These are phyloP conservation scores for Aspergillus caelatus DNA, from an alignment of 2,329 filamentous ascomycete genomes.

Conservation along the genomic window DNA sequence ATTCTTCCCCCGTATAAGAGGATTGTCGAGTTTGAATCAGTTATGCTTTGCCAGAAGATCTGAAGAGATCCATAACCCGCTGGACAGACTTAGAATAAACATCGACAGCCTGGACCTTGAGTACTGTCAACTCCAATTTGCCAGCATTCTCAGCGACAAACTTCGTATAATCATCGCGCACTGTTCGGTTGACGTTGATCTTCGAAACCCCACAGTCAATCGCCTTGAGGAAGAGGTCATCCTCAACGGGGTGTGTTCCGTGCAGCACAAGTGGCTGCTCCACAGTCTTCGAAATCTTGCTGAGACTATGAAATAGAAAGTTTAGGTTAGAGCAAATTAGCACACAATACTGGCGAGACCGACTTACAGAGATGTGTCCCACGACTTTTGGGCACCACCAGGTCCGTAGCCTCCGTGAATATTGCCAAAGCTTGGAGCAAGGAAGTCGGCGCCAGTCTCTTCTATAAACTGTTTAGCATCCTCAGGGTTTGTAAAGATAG, in stretches of 20 bases:
- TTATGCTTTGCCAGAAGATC: slow-evolving; percentile 8
- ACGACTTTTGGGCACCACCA: slow-evolving; percentile 15
- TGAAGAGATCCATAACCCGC: slow-evolving; percentile 18
- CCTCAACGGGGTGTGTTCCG: slow-evolving; percentile 26
- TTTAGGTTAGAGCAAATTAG: background rate
- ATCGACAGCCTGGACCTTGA: slow-evolving; percentile 17
- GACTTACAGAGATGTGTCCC: slow-evolving; percentile 2
- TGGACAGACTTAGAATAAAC: slow-evolving; percentile 16
- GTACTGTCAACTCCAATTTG: slow-evolving; percentile 15
- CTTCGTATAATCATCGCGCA: slow-evolving; percentile 27
- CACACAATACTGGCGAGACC: too few relatives aligned
- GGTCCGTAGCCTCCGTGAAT: slow-evolving; percentile 29
- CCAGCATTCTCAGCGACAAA: slow-evolving; percentile 21
- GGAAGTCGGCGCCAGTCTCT: slow-evolving; percentile 67
- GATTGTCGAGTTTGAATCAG: too few relatives aligned
- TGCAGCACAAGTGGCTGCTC: slow-evolving; percentile 20
- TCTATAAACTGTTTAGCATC: slow-evolving; percentile 66
- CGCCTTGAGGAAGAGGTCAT: slow-evolving; percentile 21
- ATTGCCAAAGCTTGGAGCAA: slow-evolving; percentile 57
- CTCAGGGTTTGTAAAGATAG: slow-evolving; percentile 64
- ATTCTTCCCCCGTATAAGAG: too few relatives aligned
- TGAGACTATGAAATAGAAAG: slow-evolving; percentile 2
- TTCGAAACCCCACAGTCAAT: slow-evolving; percentile 25
- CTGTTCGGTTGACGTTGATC: slow-evolving; percentile 28
- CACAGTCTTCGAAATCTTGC: too few relatives aligned